Conservation (phyloP, 345 rosid genomes). For the Draba incana region DNA sequence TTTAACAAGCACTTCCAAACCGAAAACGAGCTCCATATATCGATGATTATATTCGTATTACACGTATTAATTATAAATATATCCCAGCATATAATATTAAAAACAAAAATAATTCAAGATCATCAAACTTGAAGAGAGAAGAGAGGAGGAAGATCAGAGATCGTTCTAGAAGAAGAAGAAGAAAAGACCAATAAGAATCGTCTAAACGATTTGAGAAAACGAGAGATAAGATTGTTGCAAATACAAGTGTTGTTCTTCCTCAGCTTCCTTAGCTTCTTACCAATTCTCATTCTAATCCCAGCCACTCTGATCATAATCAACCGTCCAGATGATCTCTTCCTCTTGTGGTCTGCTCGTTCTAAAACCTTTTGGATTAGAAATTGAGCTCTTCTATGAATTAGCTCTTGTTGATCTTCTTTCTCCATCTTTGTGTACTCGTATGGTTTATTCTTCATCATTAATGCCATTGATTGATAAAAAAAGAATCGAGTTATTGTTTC, state of each 20-base stretch:
- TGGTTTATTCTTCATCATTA: constrained; percentile 36
- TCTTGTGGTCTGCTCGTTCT: constrained; percentile 51
- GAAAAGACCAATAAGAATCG: constrained; percentile 22
- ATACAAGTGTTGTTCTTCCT: constrained; percentile 50
- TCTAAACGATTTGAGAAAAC: constrained; percentile 38
- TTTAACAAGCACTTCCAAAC: background rate
- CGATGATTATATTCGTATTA: background rate
- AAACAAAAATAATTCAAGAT: constrained; percentile 21
- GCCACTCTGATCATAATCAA: constrained; percentile 58
- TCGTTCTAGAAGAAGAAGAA: constrained; percentile 37
- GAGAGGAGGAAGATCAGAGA: constrained; percentile 44
- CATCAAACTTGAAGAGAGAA: constrained; percentile 41
- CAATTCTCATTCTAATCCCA: constrained; percentile 63
- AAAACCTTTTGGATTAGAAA: constrained; percentile 74
- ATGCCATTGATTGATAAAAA: constrained; percentile 8
- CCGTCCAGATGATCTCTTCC: constrained; percentile 48
- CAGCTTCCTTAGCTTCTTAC: constrained; percentile 66
- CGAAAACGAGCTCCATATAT: background rate
- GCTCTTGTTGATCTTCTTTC: constrained; percentile 74
- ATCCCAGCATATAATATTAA: background rate
- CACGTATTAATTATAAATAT: background rate
- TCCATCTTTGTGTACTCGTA: constrained; percentile 64
- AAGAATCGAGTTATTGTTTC: constrained; percentile 19
- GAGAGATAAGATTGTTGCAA: constrained; percentile 37
- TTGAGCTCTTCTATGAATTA: constrained; percentile 68